These are phyloP conservation scores for Lophiotrema nucula DNA, from an alignment of 495 filamentous ascomycete genomes.

Conservation along the genomic window DNA sequence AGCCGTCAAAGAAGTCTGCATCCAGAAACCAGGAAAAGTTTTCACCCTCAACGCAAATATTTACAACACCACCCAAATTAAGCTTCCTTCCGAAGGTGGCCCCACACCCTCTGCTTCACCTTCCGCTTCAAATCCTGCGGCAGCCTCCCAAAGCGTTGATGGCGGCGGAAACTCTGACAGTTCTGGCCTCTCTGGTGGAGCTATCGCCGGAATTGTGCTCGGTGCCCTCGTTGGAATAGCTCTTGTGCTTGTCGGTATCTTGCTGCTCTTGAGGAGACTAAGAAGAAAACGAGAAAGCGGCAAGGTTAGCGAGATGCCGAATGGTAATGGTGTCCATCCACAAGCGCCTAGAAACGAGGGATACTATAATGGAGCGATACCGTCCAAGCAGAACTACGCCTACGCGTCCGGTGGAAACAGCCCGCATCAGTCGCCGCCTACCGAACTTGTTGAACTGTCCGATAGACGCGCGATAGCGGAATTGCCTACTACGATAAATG, in stretches of 20 bases:
- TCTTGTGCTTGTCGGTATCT: background rate
- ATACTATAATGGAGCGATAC: slow-evolving; percentile 1
- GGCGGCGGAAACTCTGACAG: background rate
- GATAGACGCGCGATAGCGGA: no score
- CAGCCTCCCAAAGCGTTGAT: no score
- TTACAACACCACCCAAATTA: background rate
- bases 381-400: slow-evolving; percentile 9
- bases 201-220: slow-evolving; percentile 1
- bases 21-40: background rate
- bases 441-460: no score
- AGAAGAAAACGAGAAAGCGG: background rate
- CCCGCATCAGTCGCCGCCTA: no score
- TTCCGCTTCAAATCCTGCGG: background rate
- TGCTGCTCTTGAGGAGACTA: background rate
- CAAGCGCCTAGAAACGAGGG: no score
- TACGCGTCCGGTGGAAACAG: no score
- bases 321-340: background rate
- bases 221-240: background rate
- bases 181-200: background rate
- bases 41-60: background rate
- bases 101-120: background rate
- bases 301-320: background rate
- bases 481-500: no score
- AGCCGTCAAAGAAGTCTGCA: background rate
- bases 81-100: background rate